Evolutionary conservation across 1,284 basidiomycete species (phyloP), one percentile per base, ranked within the genome.

Genomic region (Prillingera fragicola): DNA sequence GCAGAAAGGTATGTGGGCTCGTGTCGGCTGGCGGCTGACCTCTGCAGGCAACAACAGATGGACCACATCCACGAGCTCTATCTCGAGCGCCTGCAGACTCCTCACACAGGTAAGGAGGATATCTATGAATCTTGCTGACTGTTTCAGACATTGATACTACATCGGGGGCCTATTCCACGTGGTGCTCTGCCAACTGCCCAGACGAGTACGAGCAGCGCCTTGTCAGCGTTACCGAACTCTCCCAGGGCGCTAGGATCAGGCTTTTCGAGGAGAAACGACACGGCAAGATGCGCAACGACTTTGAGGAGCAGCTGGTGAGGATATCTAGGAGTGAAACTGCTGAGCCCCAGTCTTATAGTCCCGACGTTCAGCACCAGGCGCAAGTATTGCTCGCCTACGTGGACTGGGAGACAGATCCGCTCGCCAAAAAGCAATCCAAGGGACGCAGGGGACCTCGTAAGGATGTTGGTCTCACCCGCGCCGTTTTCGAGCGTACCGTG

Each of bases 141-240:
- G n/a, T n/a, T 4, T 2, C 49, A 67, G 73, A 59, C 9, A 77
- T 83, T 41, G 84, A 87, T 28, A 79, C 84, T 15, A 91, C 88
- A 0, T 83, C 84, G 44, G 81, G 87, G 57, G 75, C 79, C 3
- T 95, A 91, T 65, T 94, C 90, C 2, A 79, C 82, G 0, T 94
- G 92, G 69, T 85, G 87, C 15, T 87, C 87, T 0, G 77, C 78
- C 31, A 77, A 84, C 67, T 80, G 81, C 48, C 75, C 83, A 0
- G 71, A 78, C 14, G 77, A 83, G 43, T 96, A 96, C 61, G 88
- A 92, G 63, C 60, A 71, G 0, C 70, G 83, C 8, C 77, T 95
- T 33, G 78, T 92, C 14, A 67, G 78, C 3, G 87, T 86, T 1
- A 87, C 87, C 19, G 84, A 85, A 64, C 67, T 77, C 25, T 79